phyloP scores from a whole-genome alignment of 2,329 filamentous ascomycete species.

The Fusarium praegraminearum region DNA sequence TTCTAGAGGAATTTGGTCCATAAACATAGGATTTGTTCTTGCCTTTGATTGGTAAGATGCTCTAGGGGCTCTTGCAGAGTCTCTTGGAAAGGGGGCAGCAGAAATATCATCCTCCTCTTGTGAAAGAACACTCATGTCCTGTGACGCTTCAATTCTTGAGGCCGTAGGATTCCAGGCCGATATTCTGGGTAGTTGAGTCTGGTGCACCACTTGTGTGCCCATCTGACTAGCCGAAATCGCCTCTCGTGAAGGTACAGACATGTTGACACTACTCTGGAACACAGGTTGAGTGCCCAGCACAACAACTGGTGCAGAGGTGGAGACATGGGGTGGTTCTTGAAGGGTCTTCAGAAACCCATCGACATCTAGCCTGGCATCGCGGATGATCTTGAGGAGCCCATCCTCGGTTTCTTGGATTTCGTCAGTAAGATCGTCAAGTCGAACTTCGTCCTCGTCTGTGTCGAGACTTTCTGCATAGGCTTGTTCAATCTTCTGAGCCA shows the following conservation, averaged over 20 bases:
- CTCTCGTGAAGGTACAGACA: constrained; percentile 53
- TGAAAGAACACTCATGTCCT: constrained; percentile 43
- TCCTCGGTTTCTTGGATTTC: constrained; percentile 60
- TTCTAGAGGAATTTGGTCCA: constrained; percentile 16
- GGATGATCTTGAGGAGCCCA: constrained; percentile 56
- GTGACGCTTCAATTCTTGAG: constrained; percentile 30
- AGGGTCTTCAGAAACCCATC: constrained; percentile 53
- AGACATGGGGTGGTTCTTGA: constrained; percentile 23
- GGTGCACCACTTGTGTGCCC: constrained; percentile 63
- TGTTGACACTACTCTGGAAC: constrained; percentile 48
- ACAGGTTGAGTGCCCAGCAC: constrained; percentile 61
- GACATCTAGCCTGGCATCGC: constrained; percentile 61
- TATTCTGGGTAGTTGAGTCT: constrained; percentile 61
- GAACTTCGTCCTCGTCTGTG: constrained; percentile 64
- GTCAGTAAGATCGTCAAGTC: constrained; percentile 62
- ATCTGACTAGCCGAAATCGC: constrained; percentile 49
- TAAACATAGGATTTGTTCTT: constrained; percentile 7
- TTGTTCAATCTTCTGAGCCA: constrained; percentile 61
- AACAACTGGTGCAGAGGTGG: constrained; percentile 42
- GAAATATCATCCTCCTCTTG: constrained; percentile 43
- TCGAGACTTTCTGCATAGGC: constrained; percentile 65
- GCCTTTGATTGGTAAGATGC: constrained; percentile 10
- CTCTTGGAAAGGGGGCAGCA: constrained; percentile 47
- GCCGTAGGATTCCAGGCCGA: constrained; percentile 44
- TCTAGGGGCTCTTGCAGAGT: constrained; percentile 19